phyloP scores from a whole-genome alignment of 2,329 filamentous ascomycete genomes.

The Aspergillus novoparasiticus region DNA sequence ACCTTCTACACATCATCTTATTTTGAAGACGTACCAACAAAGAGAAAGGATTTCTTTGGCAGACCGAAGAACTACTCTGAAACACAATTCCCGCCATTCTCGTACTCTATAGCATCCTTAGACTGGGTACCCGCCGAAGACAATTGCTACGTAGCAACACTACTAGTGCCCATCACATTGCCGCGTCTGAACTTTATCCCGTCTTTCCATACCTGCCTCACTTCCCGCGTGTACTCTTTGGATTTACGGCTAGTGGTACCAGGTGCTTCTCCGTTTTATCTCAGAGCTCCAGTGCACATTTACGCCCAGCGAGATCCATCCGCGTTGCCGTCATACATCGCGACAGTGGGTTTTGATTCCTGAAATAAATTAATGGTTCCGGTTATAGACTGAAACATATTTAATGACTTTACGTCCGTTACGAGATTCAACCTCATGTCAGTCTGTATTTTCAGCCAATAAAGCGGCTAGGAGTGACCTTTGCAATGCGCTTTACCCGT shows the following conservation, averaged over 20 bases:
- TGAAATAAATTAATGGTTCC: not conserved
- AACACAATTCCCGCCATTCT: slow-evolving; percentile 9
- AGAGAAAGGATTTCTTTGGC: slow-evolving; percentile 16
- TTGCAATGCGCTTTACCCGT: not conserved
- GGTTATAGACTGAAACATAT: not conserved
- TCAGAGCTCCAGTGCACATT: slow-evolving; percentile 11
- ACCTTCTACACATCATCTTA: slow-evolving; percentile 16
- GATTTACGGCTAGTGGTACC: slow-evolving; percentile 13
- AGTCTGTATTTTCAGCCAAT: not conserved
- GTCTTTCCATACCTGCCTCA: slow-evolving; percentile 20
- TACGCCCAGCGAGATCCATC: slow-evolving; percentile 12
- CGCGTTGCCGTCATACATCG: slow-evolving; percentile 15
- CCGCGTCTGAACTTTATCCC: slow-evolving; percentile 18
- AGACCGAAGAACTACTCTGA: slow-evolving; percentile 16
- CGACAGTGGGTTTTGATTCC: slow-evolving; percentile 4
- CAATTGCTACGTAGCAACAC: slow-evolving; percentile 4
- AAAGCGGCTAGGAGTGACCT: not conserved
- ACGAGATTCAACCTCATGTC: not conserved
- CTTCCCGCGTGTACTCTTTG: slow-evolving; percentile 16
- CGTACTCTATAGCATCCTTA: slow-evolving; percentile 11
- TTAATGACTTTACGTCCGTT: not conserved
- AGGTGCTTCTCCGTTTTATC: slow-evolving; percentile 8
- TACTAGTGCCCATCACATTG: slow-evolving; percentile 18
- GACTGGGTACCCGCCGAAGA: slow-evolving; percentile 9
- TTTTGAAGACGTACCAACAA: slow-evolving; percentile 2